Percentiles rank a stretch among this genome's conserved stretches.
phyloP scores from a whole-genome alignment of 2,329 filamentous ascomycete species.

The Tolypocladium ovalisporum region DNA sequence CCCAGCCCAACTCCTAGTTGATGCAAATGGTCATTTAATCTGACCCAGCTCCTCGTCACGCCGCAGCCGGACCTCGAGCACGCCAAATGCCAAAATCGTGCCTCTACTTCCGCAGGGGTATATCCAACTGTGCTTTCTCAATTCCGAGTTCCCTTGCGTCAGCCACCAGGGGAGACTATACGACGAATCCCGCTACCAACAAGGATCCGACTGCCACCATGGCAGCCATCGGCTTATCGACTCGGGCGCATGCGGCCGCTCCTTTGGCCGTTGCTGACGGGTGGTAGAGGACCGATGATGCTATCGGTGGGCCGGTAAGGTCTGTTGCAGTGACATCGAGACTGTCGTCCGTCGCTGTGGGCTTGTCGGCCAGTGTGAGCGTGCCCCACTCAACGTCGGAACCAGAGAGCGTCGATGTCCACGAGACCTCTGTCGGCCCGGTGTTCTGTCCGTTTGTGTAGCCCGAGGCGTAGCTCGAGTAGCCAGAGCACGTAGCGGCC shows the following conservation, averaged over 20 bases:
- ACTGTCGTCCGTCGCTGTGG: conserved; percentile 18
- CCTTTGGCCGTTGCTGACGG: conserved; percentile 2
- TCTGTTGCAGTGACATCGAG: conserved; percentile 12
- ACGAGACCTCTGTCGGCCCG: conserved; percentile 31
- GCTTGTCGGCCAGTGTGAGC: conserved; percentile 29
- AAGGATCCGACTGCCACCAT: neutral
- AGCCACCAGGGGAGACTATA: neutral
- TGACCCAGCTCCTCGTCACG: neutral
- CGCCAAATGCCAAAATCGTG: neutral
- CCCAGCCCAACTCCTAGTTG: neutral
- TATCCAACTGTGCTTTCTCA: neutral
- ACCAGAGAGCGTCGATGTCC: conserved; percentile 32
- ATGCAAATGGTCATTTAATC: neutral
- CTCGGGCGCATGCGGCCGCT: neutral
- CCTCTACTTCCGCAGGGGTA: neutral
- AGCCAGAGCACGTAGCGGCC: conserved; percentile 35
- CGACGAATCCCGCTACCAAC: neutral
- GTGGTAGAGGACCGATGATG: conserved; percentile 5
- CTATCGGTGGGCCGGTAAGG: conserved; percentile 3
- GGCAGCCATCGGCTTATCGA: neutral
- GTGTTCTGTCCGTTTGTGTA: conserved; percentile 26
- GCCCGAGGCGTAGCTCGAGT: conserved; percentile 30
- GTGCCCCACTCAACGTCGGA: conserved; percentile 31
- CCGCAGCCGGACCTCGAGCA: neutral
- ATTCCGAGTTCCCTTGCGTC: neutral